A percentile compares a stretch with the other conserved stretches of the same genome.
Evolutionary conservation across 1,284 basidiomycete species (phyloP).

Genomic region (Marasmius tenuissimus): DNA sequence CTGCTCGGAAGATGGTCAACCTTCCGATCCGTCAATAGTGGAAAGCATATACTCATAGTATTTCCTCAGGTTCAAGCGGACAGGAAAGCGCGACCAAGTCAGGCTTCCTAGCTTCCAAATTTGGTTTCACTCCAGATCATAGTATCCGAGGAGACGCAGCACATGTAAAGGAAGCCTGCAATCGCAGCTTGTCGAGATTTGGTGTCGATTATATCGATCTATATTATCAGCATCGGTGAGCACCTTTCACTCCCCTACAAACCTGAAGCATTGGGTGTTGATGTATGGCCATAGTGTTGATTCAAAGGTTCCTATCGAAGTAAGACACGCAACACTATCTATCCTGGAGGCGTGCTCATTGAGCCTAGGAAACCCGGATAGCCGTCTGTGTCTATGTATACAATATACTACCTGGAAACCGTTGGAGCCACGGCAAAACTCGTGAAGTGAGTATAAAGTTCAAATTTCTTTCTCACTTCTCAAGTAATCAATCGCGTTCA

Average conservation of each 20-base stretch:
- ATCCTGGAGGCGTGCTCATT: no score
- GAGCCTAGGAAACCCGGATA: background rate
- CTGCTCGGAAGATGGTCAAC: conserved; percentile 39
- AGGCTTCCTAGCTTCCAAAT: conserved; percentile 54
- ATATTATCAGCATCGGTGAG: conserved; percentile 15
- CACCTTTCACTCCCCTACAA: background rate
- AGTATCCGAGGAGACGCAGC: conserved; percentile 29
- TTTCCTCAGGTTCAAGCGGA: conserved; percentile 37
- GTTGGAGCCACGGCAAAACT: conserved; percentile 43
- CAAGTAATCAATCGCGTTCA: no score
- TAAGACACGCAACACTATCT: no score
- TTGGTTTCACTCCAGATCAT: conserved; percentile 30
- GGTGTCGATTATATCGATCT: conserved; percentile 14
- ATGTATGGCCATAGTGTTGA: conserved; percentile 3
- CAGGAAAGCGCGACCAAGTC: conserved; percentile 43
- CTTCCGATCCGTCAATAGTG: background rate
- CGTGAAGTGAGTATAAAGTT: conserved; percentile 17
- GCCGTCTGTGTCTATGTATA: no score
- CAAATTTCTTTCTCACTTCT: no score
- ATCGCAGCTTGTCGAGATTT: conserved; percentile 8
- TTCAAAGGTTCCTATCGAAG: background rate
- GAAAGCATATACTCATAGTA: background rate
- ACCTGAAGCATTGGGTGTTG: background rate
- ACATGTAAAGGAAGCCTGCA: conserved; percentile 9
- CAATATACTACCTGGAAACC: no score